Base-by-base conservation (phyloP, 345 rosid genomes). In the Combretum micranthum region DNA sequence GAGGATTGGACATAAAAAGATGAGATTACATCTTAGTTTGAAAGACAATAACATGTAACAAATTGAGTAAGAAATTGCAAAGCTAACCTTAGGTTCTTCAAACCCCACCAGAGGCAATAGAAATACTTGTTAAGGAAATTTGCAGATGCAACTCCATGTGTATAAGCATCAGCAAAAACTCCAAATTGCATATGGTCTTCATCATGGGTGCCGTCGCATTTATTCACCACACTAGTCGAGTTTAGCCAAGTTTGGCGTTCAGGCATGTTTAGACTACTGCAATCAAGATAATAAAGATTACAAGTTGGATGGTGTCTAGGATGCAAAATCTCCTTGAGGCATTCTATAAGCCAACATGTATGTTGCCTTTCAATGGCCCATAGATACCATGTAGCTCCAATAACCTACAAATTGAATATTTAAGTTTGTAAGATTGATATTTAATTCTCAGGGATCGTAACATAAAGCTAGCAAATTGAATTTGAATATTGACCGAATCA, bases 21-120 rank as follows among this genome's bases (percentile, higher is more conserved):
- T 47, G 22, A 50, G 22, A 50, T 4, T 5, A 15, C 18, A 20
- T 4, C 4, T 20, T 10, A 50, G 15, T 16, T 15, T 20, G 11
- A 13, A 11, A 26, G n/a, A 15, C 11, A 39, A 21, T 42, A 42
- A 20, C 21, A 15, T 3, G 58, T 21, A 52, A 44, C 25, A 21
- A 43, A 19, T 17, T 15, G 15, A 18, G 43, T 43, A 20, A 22
- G 7, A 23, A 25, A 13, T 6, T 14, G n/a, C n/a, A 52, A 42
- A 37, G 46, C 44, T 18, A 60, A 92, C 96, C 96, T 77, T 55
- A 89, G 72, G 66, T 74, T 82, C 57, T 83, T 82, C 13, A 93
- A 77, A 17, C 97, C 97, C 90, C 93, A 89, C 96, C 99, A 89
- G 42, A 89, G 90, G 59, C 97, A 85, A 45, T 85, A 93, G 66